These are phyloP conservation scores for Venturia nashicola DNA, from an alignment of 2,329 filamentous ascomycete genomes.

Conservation along the genomic window DNA sequence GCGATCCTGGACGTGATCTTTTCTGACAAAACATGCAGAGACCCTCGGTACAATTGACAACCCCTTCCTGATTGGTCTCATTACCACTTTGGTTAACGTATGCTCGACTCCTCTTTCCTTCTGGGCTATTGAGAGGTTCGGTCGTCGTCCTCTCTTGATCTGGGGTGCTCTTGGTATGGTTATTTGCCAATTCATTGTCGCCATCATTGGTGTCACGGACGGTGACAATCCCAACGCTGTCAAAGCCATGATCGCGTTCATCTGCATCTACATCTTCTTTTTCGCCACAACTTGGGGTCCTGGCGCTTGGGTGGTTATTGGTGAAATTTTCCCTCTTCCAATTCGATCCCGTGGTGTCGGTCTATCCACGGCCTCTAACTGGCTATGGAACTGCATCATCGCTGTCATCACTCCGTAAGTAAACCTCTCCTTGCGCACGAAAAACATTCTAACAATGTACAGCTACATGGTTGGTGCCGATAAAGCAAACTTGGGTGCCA, in stretches of 20 bases:
- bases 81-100: slow-evolving; percentile 84
- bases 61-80: slow-evolving; percentile 69
- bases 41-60: slow-evolving; percentile 63
- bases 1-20: slow-evolving; percentile 53
- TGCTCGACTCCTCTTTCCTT: slow-evolving; percentile 77
- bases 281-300: slow-evolving; percentile 81
- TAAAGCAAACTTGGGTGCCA: slow-evolving; percentile 39
- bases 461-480: slow-evolving; percentile 50
- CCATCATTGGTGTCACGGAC: slow-evolving; percentile 43
- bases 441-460: neutral
- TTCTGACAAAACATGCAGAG: slow-evolving; percentile 40
- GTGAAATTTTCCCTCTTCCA: slow-evolving; percentile 80
- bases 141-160: slow-evolving; percentile 70
- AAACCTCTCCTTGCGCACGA: neutral
- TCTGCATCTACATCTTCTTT: slow-evolving; percentile 87
- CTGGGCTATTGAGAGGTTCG: slow-evolving; percentile 71
- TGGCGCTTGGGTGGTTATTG: slow-evolving; percentile 59
- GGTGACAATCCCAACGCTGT: slow-evolving; percentile 29
- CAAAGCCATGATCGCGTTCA: slow-evolving; percentile 72
- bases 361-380: slow-evolving; percentile 80
- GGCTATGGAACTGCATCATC: slow-evolving; percentile 69
- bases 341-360: slow-evolving; percentile 81
- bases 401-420: slow-evolving; percentile 52
- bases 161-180: slow-evolving; percentile 72
- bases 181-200: slow-evolving; percentile 77